A percentile compares a stretch with the other conserved stretches of the same genome.
Conservation (phyloP, 257 asterid species). For the Vinca minor region DNA sequence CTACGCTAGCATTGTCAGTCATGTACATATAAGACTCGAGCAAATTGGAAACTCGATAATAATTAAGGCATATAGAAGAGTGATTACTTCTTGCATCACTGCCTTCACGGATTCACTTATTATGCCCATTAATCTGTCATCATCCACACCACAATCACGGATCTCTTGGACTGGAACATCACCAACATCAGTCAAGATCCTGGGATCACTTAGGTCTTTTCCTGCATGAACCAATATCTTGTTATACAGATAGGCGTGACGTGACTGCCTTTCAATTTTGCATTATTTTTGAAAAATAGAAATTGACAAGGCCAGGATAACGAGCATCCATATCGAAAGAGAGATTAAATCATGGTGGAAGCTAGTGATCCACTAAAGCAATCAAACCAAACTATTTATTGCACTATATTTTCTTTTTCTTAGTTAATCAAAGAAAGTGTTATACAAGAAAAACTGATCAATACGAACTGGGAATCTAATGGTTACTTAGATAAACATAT, state of each 20-base stretch:
- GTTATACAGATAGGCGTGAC: slow-evolving; percentile 7
- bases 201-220: slow-evolving; percentile 70
- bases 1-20: background rate
- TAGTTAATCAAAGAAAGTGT: background rate
- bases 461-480: background rate
- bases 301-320: background rate
- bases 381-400: background rate
- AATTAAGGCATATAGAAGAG: slow-evolving; percentile 8
- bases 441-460: background rate
- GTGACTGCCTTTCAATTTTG: background rate
- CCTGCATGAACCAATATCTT: slow-evolving; percentile 41
- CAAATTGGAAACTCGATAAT: background rate
- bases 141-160: slow-evolving; percentile 88
- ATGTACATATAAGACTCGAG: background rate
- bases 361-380: background rate
- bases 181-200: slow-evolving; percentile 83
- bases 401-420: background rate
- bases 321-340: background rate
- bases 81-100: slow-evolving; percentile 86
- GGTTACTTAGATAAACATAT: background rate
- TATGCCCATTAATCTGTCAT: slow-evolving; percentile 73
- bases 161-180: slow-evolving; percentile 94
- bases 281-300: background rate
- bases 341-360: background rate
- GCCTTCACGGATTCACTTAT: slow-evolving; percentile 87